phyloP scores from a whole-genome alignment of 1,139 yeast genomes.

The Wickerhamomyces sp. region DNA sequence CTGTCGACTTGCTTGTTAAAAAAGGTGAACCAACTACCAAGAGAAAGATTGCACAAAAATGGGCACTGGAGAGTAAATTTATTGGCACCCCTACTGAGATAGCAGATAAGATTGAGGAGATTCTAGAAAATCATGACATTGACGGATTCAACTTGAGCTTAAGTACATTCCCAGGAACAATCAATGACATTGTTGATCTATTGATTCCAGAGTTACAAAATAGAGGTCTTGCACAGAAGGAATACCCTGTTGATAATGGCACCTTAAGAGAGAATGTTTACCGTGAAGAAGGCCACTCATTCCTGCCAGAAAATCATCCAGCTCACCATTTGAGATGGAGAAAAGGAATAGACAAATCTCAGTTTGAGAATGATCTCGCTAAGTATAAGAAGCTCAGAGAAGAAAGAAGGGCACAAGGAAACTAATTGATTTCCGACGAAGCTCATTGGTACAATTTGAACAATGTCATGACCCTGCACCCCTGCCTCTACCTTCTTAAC shows the following conservation, averaged over 20 bases:
- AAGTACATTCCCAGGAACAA: conserved; percentile 24
- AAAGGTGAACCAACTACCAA: conserved; percentile 13
- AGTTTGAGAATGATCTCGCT: conserved; percentile 6
- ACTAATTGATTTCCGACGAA: no score
- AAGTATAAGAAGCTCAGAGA: neutral
- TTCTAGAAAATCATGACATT: conserved; percentile 26
- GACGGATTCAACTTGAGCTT: conserved; percentile 29
- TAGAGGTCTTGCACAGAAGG: conserved; percentile 26
- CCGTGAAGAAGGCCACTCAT: conserved; percentile 24
- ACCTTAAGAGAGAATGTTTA: conserved; percentile 22
- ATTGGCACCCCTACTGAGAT: conserved; percentile 25
- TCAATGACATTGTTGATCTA: conserved; percentile 26
- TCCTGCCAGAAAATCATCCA: conserved; percentile 25
- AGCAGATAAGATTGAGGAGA: conserved; percentile 25
- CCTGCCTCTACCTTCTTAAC: no score
- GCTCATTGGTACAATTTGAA: no score
- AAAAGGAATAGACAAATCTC: conserved; percentile 3
- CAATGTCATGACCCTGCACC: no score
- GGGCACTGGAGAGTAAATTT: conserved; percentile 10
- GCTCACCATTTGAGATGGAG: conserved; percentile 34
- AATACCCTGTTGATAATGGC: conserved; percentile 20
- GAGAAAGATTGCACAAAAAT: conserved; percentile 6
- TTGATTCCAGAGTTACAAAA: conserved; percentile 26
- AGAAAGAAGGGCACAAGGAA: neutral
- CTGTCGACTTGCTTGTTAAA: conserved; percentile 4